These are phyloP conservation scores for Leccinum sublutescens DNA, from an alignment of 768 basidiomycete genomes.

Conservation along the genomic window DNA sequence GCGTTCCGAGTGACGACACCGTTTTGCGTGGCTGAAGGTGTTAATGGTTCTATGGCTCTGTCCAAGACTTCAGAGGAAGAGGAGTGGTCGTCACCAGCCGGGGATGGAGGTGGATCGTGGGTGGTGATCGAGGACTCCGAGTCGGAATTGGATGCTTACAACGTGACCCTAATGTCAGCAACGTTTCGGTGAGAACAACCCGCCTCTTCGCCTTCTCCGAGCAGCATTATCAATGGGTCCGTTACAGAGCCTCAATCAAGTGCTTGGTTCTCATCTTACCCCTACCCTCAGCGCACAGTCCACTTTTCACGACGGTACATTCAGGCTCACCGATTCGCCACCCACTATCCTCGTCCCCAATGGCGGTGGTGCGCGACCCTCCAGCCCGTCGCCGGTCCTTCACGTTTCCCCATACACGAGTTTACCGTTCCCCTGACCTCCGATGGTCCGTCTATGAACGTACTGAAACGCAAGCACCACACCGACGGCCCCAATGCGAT, in stretches of 20 bases:
- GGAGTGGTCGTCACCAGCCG: slow-evolving; percentile 8
- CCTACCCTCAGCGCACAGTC: slow-evolving; percentile 35
- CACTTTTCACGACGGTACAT: slow-evolving; percentile 30
- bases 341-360: slow-evolving; percentile 32
- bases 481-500: slow-evolving; percentile 31
- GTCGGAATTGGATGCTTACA: slow-evolving; percentile 43
- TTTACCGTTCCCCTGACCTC: slow-evolving; percentile 30
- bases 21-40: slow-evolving; percentile 39
- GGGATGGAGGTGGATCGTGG: slow-evolving; percentile 6
- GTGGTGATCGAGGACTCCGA: slow-evolving; percentile 26
- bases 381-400: slow-evolving; percentile 30
- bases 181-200: slow-evolving; percentile 52
- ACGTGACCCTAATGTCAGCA: slow-evolving; percentile 54
- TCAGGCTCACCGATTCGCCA: slow-evolving; percentile 32
- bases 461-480: slow-evolving; percentile 50
- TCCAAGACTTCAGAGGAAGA: slow-evolving; percentile 25
- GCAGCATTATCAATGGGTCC: slow-evolving; percentile 24
- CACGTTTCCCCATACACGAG: slow-evolving; percentile 34
- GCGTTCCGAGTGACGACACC: slow-evolving; percentile 58
- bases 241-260: slow-evolving; percentile 56
- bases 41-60: slow-evolving; percentile 28
- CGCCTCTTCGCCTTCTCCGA: slow-evolving; percentile 22
- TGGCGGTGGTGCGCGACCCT: slow-evolving; percentile 20
- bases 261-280: slow-evolving; percentile 52
- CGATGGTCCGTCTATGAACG: slow-evolving; percentile 23